phyloP scores from a whole-genome alignment of 805 yeast species.

The Phaffomyces opuntiae region DNA sequence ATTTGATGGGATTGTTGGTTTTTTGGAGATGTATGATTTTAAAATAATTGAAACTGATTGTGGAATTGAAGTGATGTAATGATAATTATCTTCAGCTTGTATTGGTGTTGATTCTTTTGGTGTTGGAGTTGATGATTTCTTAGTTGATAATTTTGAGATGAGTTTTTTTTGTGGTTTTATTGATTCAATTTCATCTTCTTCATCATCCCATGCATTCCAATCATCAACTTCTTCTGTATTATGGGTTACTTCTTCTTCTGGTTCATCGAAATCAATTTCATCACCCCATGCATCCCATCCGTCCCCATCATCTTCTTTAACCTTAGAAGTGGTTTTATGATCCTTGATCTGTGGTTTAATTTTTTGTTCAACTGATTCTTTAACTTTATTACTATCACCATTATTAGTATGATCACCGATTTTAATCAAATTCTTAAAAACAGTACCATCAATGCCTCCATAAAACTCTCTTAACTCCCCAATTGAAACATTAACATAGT shows the following conservation, averaged over 20 bases:
- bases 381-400: not conserved
- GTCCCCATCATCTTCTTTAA: slow-evolving; percentile 2
- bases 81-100: not conserved
- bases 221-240: slow-evolving; percentile 9
- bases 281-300: slow-evolving; percentile 15
- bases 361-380: not conserved
- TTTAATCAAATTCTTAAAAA: not conserved
- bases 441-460: not conserved
- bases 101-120: slow-evolving; percentile 1
- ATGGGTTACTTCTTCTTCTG: slow-evolving; percentile 11
- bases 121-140: slow-evolving; percentile 9
- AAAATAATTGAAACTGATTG: no score
- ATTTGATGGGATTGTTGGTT: slow-evolving; percentile 4
- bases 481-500: slow-evolving; percentile 16
- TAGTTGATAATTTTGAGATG: slow-evolving; percentile 15
- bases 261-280: slow-evolving; percentile 13
- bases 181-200: slow-evolving; percentile 7
- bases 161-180: slow-evolving; percentile 7
- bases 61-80: slow-evolving; percentile 1
- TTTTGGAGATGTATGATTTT: slow-evolving; percentile 3
- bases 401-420: not conserved
- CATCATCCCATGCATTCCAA: slow-evolving; percentile 22
- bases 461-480: slow-evolving; percentile 12
- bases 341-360: not conserved
- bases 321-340: no score